These are phyloP conservation scores for Debaryomycetaceae sp. DNA, from an alignment of 1,139 yeast species.

Conservation along the genomic window DNA sequence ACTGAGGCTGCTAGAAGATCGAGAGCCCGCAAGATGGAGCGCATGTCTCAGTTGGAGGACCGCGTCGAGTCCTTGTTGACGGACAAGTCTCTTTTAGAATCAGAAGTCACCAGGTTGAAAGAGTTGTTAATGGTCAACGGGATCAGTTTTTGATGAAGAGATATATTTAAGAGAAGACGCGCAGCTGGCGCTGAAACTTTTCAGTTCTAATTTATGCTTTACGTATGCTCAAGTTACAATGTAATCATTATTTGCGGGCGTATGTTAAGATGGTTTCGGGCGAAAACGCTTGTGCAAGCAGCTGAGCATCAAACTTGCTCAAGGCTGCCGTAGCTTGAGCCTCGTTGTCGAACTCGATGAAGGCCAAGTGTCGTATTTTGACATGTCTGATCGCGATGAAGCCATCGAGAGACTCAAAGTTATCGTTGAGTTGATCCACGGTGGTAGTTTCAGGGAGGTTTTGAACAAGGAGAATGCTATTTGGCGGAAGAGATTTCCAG, in stretches of 20 bases:
- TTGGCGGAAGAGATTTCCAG: constrained; percentile 54
- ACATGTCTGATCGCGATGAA: constrained; percentile 66
- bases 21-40: constrained; percentile 86
- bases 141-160: constrained; percentile 16
- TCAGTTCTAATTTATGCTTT: background rate
- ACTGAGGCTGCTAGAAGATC: constrained; percentile 97
- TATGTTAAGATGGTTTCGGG: constrained; percentile 23
- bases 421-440: constrained; percentile 34
- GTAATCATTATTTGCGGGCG: constrained; percentile 27
- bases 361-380: constrained; percentile 64
- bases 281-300: constrained; percentile 19
- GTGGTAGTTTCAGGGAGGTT: constrained; percentile 48
- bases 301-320: constrained; percentile 9
- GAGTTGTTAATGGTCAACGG: constrained; percentile 34
- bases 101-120: constrained; percentile 56
- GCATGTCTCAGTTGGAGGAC: constrained; percentile 78
- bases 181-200: background rate
- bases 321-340: constrained; percentile 22
- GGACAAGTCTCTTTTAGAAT: constrained; percentile 52
- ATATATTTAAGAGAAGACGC: constrained; percentile 3
- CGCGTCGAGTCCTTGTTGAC: constrained; percentile 61
- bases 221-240: background rate
- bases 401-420: constrained; percentile 52
- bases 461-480: constrained; percentile 66
- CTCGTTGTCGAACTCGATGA: constrained; percentile 70